Percentiles rank a stretch among this genome's conserved stretches.
phyloP scores from a whole-genome alignment of 2,329 filamentous ascomycete genomes.

The Leptographium lundbergii region DNA sequence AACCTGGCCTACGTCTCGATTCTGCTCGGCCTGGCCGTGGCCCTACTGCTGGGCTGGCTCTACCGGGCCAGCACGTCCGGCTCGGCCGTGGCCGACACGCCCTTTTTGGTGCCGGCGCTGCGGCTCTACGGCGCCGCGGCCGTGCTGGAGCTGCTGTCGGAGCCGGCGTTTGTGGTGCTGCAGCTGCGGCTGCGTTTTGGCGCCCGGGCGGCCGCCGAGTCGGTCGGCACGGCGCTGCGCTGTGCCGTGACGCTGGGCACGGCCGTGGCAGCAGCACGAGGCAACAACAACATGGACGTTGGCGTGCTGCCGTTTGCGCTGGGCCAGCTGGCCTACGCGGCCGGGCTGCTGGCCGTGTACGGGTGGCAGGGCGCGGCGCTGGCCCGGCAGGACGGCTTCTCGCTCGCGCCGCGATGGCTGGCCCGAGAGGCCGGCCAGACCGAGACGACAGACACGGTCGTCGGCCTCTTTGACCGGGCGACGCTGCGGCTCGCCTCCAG shows the following conservation, averaged over 20 bases:
- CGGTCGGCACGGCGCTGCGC: slow-evolving; percentile 63
- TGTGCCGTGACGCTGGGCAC: slow-evolving; percentile 62
- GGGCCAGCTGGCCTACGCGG: slow-evolving; percentile 69
- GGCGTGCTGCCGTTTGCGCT: slow-evolving; percentile 82
- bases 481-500: slow-evolving; percentile 65
- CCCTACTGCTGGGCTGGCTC: slow-evolving; percentile 49
- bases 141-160: slow-evolving; percentile 64
- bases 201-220: slow-evolving; percentile 71
- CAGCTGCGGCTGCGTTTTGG: slow-evolving; percentile 73
- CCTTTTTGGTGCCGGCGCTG: slow-evolving; percentile 46
- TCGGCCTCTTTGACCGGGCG: slow-evolving; percentile 52
- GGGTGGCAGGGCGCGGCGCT: slow-evolving; percentile 44
- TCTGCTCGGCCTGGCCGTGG: slow-evolving; percentile 51
- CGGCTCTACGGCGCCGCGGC: slow-evolving; percentile 44
- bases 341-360: slow-evolving; percentile 59
- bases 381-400: slow-evolving; percentile 49
- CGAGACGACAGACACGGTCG: slow-evolving; percentile 15
- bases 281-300: slow-evolving; percentile 28
- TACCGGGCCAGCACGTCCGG: slow-evolving; percentile 31
- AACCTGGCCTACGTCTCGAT: slow-evolving; percentile 80
- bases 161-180: slow-evolving; percentile 80
- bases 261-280: slow-evolving; percentile 43
- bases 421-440: not conserved
- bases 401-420: slow-evolving; percentile 43
- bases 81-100: slow-evolving; percentile 29